phyloP scores from a whole-genome alignment of 441 rosid genomes.

The Euphorbia schlechtendalii region DNA sequence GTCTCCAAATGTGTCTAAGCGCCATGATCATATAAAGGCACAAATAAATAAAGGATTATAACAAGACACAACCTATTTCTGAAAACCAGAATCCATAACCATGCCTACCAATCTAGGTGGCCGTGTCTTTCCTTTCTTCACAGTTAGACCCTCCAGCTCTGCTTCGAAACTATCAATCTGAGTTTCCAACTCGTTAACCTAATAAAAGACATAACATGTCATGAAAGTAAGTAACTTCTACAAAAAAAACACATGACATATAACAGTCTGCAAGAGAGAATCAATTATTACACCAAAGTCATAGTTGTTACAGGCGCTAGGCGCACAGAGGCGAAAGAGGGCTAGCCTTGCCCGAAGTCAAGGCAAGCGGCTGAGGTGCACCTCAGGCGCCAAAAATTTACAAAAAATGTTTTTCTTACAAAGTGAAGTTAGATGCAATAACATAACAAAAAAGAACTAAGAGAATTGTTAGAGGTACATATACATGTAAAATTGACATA shows the following conservation, averaged over 20 bases:
- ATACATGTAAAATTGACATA: too few species aligned
- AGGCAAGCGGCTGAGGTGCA: too few species aligned
- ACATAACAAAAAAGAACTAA: too few species aligned
- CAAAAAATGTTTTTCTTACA: too few species aligned
- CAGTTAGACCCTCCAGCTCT: conserved; percentile 93
- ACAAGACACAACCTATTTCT: conserved; percentile 10
- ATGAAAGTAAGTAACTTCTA: not conserved
- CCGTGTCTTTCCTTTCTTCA: conserved; percentile 95
- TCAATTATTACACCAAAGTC: too few species aligned
- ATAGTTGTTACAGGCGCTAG: too few species aligned
- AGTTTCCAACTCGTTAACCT: conserved; percentile 95
- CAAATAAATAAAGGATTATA: not conserved
- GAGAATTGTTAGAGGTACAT: too few species aligned
- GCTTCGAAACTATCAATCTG: conserved; percentile 99
- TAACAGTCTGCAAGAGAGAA: not conserved
- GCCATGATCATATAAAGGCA: conserved; percentile 16
- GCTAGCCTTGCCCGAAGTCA: too few species aligned
- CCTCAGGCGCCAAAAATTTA: too few species aligned
- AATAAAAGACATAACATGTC: conserved; percentile 22
- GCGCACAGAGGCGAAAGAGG: too few species aligned
- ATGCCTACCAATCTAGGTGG: conserved; percentile 89
- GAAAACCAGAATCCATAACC: conserved; percentile 17
- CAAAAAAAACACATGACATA: not conserved
- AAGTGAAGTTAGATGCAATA: too few species aligned
- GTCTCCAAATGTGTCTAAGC: conserved; percentile 82